Base-by-base conservation (phyloP, 1,139 yeast genomes). In the Sugiyamaella xylanicola region DNA sequence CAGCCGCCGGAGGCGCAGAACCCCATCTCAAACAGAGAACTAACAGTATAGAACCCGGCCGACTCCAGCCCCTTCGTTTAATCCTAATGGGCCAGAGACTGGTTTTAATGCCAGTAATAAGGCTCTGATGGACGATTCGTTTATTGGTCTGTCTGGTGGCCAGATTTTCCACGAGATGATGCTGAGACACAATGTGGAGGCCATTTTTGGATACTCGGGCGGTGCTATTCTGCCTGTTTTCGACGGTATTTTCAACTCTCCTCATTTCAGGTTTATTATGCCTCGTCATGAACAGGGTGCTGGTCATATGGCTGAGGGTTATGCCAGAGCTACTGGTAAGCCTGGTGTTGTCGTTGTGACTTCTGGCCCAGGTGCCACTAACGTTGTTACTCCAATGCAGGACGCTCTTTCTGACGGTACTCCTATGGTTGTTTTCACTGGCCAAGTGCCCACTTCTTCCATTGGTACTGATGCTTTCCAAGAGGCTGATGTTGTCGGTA, bases 271-370 rank as follows among this genome's bases (percentile, higher is more conserved):
- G 64, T 93, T 93, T 72, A 89, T 93, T 57, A 78, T 93, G 65
- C 99, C 99, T 53, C 84, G 96, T 69, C 99, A 93, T 72, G 99
- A 93, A 74, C 99, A 93, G 76, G 99, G 99, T 73, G 99, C 99
- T 20, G 99, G 99, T 52, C 99, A 93, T 74, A 93, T 93, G 99
- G 99, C 99, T 54, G 98, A 93, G 77, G 99, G 99, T 60, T 93
- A 93, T 67, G 98, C 99, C 56, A 81, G 95, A 65, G 99, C 96
- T 36, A 77, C 82, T 21, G 99, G 99, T 58, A 93, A 90, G 72
- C 95, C 97, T n/a, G 99, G 99, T 76, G 96, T 93, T 63, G 98
- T 93, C 56, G 79, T 93, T 68, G 99, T 93, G 53, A 93, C 99
- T 16, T 90, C 97, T 0, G 99, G 99, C 54, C 99, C 99, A 15